Conservation (phyloP, 805 yeast genomes). For the Yarrowia sp. region DNA sequence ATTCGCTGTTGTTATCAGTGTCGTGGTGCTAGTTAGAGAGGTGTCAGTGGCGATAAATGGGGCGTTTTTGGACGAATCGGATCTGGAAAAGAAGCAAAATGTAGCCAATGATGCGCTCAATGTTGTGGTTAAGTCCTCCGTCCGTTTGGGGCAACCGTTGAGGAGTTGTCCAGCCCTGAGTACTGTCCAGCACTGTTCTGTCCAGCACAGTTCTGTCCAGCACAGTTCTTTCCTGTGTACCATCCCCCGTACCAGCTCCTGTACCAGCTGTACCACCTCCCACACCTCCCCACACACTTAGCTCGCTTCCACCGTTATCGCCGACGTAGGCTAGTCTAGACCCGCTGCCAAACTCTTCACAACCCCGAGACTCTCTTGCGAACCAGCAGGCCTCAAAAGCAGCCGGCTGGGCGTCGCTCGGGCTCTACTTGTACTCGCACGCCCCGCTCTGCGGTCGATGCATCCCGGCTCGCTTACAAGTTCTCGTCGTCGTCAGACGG, state of each 20-base stretch:
- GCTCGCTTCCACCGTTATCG: no score
- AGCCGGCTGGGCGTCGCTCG: not conserved
- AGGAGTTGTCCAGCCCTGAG: no score
- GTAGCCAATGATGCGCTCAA: not conserved
- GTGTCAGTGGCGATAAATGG: not conserved
- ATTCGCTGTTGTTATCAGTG: not conserved
- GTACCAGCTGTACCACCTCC: not conserved
- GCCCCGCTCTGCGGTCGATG: not conserved
- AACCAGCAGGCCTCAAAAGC: not conserved
- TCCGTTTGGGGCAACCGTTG: no score
- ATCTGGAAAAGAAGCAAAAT: not conserved
- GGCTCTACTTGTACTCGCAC: not conserved
- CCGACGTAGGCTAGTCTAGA: constrained; percentile 4
- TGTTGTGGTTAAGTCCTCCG: not conserved
- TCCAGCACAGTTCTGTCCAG: no score
- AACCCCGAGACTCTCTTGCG: no score
- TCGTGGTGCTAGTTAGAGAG: not conserved
- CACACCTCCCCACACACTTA: not conserved
- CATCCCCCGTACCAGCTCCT: no score
- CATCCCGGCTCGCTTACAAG: constrained; percentile 13
- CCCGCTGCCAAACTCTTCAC: no score
- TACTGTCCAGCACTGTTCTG: no score
- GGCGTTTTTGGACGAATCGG: not conserved
- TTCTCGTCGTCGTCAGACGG: not conserved
- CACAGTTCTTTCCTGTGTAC: no score